A percentile compares a stretch with the other conserved stretches of the same genome.
Evolutionary conservation across 2,329 filamentous ascomycete genomes (phyloP).

Genomic region (Cordyceps pruinosa): DNA sequence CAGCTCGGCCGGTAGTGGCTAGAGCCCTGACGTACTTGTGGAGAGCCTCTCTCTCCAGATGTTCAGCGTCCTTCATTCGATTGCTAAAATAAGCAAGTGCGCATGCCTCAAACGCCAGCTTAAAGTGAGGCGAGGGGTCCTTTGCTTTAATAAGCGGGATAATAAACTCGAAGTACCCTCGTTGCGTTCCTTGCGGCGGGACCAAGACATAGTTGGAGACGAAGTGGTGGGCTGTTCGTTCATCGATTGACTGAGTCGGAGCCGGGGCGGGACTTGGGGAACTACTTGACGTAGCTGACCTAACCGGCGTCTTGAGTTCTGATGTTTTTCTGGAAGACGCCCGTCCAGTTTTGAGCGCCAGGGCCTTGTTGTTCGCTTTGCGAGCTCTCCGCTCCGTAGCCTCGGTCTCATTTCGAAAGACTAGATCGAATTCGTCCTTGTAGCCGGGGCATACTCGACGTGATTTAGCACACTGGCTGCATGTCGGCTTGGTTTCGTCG

Average conservation of each 20-base stretch:
- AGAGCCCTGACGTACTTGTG: constrained; percentile 49
- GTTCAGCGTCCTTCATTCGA: constrained; percentile 29
- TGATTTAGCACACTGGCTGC: constrained; percentile 58
- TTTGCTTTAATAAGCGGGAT: constrained; percentile 46
- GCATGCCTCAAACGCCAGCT: constrained; percentile 52
- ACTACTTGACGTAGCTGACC: constrained; percentile 16
- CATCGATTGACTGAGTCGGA: constrained; percentile 37
- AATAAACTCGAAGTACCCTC: constrained; percentile 54
- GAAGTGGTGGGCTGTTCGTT: constrained; percentile 53
- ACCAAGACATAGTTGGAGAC: constrained; percentile 53
- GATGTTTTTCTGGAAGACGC: constrained; percentile 15
- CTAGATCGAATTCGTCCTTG: constrained; percentile 64
- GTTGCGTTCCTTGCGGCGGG: constrained; percentile 41
- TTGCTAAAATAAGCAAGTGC: constrained; percentile 52
- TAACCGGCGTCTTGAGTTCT: constrained; percentile 4
- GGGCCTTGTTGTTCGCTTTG: constrained; percentile 45
- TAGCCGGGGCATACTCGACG: constrained; percentile 59
- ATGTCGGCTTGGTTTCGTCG: constrained; percentile 60
- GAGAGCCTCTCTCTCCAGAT: constrained; percentile 36
- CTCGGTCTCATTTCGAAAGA: constrained; percentile 66
- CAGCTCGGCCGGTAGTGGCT: constrained; percentile 43
- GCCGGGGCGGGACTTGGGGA: constrained; percentile 16
- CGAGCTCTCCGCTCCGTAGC: constrained; percentile 58
- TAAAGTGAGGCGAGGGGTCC: constrained; percentile 39
- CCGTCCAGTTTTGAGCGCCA: constrained; percentile 29